Evolutionary conservation across 129 eudicot genomes (phyloP).

Genomic region (Saposhnikovia divaricata): DNA sequence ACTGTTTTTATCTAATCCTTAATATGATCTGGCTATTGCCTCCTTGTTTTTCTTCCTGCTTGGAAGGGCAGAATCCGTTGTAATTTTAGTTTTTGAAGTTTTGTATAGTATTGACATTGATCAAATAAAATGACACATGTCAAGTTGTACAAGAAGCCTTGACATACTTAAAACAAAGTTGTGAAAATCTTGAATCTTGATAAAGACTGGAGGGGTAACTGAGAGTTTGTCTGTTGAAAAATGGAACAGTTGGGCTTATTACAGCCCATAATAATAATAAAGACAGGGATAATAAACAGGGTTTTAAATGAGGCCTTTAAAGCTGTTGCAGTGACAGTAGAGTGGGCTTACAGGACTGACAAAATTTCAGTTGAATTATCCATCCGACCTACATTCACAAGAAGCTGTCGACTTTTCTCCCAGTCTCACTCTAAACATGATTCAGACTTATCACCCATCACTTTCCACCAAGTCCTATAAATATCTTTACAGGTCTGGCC

Average conservation of each 20-base stretch:
- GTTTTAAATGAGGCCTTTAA: background rate
- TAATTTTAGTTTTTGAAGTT: background rate
- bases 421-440: background rate
- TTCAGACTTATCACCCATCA: background rate
- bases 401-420: background rate
- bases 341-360: background rate
- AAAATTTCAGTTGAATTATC: background rate
- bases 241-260: background rate
- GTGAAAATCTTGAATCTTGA: background rate
- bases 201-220: background rate
- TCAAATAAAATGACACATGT: background rate
- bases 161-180: background rate
- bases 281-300: background rate
- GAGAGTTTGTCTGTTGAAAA: background rate
- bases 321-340: background rate
- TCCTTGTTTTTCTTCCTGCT: background rate
- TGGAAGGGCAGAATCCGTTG: background rate
- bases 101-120: background rate
- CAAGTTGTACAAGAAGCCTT: background rate
- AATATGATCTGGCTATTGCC: background rate
- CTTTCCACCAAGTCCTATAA: background rate
- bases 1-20: background rate
- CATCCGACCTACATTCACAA: constrained; percentile 6
- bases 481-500: background rate
- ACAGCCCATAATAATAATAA: background rate